Percentiles rank a stretch among this genome's conserved stretches.
These are phyloP conservation scores for Cadophora gregata DNA, from an alignment of 2,329 filamentous ascomycete species.

Conservation along the genomic window DNA sequence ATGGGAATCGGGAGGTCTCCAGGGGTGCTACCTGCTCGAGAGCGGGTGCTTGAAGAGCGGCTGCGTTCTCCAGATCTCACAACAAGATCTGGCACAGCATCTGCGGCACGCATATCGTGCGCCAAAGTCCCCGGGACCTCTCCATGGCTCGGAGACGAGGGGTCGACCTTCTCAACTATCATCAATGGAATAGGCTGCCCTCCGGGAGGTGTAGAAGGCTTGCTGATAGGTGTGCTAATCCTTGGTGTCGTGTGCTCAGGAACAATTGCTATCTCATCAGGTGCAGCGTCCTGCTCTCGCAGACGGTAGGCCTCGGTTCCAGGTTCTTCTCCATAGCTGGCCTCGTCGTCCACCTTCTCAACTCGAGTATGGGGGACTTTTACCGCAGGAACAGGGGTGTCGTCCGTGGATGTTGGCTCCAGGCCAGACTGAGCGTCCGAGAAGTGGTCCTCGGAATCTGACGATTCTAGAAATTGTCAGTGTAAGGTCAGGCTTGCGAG, in stretches of 20 bases:
- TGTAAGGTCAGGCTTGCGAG: conserved; percentile 16
- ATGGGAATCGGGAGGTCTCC: conserved; percentile 57
- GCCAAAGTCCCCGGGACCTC: conserved; percentile 66
- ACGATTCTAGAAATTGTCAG: conserved; percentile 51
- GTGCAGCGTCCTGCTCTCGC: conserved; percentile 62
- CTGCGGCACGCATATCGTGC: conserved; percentile 59
- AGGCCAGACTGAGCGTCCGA: conserved; percentile 66
- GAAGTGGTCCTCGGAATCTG: conserved; percentile 73
- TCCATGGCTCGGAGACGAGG: conserved; percentile 59
- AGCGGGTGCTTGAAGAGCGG: conserved; percentile 34
- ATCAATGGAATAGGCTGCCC: conserved; percentile 59
- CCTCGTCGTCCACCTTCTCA: conserved; percentile 63
- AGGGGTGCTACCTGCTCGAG: conserved; percentile 41
- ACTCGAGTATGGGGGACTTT: conserved; percentile 61
- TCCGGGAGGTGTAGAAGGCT: conserved; percentile 34
- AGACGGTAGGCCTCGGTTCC: conserved; percentile 63
- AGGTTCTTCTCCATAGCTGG: conserved; percentile 66
- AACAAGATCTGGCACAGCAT: conserved; percentile 67
- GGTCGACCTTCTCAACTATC: conserved; percentile 62
- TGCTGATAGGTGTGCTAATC: conserved; percentile 20
- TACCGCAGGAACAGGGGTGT: conserved; percentile 46
- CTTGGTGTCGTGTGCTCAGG: conserved; percentile 23
- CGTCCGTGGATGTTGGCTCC: conserved; percentile 48
- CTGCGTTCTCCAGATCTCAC: conserved; percentile 45
- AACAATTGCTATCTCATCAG: conserved; percentile 62